phyloP scores from a whole-genome alignment of 176 grass and related monocot genomes.

The Ensete ventricosum region DNA sequence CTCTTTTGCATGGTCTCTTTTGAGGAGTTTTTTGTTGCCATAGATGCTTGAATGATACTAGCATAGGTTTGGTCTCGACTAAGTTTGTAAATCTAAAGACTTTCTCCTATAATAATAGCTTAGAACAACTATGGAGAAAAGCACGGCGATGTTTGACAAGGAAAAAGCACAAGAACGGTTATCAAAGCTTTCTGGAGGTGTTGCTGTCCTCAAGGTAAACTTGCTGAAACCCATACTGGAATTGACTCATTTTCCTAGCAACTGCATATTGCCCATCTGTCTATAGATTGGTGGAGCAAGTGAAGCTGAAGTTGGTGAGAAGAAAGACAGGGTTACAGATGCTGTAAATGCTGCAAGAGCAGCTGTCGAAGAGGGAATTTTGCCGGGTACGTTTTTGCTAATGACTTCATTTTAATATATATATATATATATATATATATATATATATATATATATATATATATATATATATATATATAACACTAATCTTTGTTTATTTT shows the following conservation, averaged over 20 bases:
- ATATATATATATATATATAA: too few relatives aligned
- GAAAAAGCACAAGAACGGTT: conserved; percentile 90
- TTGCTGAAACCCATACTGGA: conserved; percentile 12
- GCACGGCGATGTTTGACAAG: conserved; percentile 83
- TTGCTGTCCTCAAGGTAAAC: conserved; percentile 76
- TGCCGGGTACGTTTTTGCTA: conserved; percentile 43
- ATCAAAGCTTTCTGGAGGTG: conserved; percentile 86
- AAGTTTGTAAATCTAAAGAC: neutral
- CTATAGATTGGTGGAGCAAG: conserved; percentile 84
- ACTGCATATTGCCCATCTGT: conserved; percentile 3
- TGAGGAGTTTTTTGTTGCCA: too few relatives aligned
- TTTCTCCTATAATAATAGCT: conserved; percentile 45
- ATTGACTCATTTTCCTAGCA: conserved; percentile 10
- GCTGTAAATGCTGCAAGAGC: conserved; percentile 81
- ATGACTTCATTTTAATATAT: neutral
- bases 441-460: too few relatives aligned
- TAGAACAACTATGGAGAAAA: conserved; percentile 65
- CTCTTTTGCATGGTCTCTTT: too few relatives aligned
- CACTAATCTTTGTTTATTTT: neutral
- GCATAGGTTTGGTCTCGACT: neutral
- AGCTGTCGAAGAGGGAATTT: conserved; percentile 82
- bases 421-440: too few relatives aligned
- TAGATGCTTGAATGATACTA: neutral
- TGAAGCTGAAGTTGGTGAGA: conserved; percentile 90
- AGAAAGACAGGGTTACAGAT: conserved; percentile 91